Base-by-base conservation (phyloP, 2,329 filamentous ascomycete genomes). In the Penicillium janthinellum region DNA sequence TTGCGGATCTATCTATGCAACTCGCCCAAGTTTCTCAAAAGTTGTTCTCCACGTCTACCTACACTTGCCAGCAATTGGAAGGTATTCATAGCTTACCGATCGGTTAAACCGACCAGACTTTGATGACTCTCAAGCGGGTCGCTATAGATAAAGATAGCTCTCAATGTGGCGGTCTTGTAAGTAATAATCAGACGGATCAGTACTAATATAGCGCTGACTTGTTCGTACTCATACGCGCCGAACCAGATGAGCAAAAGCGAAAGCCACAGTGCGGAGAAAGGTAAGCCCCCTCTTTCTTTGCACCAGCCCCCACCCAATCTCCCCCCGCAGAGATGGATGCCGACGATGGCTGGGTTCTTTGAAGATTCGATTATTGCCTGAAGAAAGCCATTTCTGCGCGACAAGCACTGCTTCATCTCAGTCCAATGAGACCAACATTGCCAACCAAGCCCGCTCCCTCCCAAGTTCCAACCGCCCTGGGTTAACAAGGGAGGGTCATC, bases 371-470 rank as follows among this genome's bases (percentile, higher is more conserved):
- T 49, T 20, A 14, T 14, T 35, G 28, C 59, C 48, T 17, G 51
- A 48, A 47, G 41, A 34, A 37, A 57, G 56, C 22, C 38, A 20
- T 38, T 41, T 47, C 55, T 54, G 49, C 56, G 54, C 22, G 22
- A 60, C 54, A 25, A 41, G 14, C 48, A 4, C n/a, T 54, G 47
- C 41, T 38, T 34, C 48, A 53, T 42, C 12, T 53, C 35, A 15
- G 20, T 42, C 53, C 59, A 61, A 59, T 61, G 12, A 59, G 51
- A 54, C 48, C 38, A 35, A 34, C 15, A 58, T 58, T 53, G 47
- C n/a, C 12, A 41, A 54, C 35, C 42, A 42, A 56, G 45, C 47
- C 41, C 31, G 35, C 15, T 31, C 5, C 45, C 41, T 39, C 15
- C 20, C 20, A 20, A 20, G 20, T 20, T 20, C 56, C 52, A 58